Evolutionary conservation across 257 asterid species (phyloP).

Genomic region (Ilex asprella): DNA sequence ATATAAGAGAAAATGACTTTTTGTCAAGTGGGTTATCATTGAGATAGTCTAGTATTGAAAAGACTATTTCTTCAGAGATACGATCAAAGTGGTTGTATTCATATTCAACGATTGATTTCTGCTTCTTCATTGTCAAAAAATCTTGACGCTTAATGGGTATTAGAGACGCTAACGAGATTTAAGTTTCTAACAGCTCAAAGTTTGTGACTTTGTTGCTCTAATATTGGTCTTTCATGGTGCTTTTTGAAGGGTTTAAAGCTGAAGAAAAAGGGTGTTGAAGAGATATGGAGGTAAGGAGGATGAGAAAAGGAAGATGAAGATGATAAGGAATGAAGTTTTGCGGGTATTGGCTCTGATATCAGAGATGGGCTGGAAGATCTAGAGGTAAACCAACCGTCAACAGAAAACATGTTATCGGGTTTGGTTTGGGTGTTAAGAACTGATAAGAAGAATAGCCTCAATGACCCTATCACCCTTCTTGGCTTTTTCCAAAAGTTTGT

Average conservation of each 20-base stretch:
- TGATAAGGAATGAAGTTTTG: not conserved
- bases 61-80: slow-evolving; percentile 30
- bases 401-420: slow-evolving; percentile 28
- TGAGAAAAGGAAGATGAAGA: not conserved
- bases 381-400: slow-evolving; percentile 33
- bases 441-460: slow-evolving; percentile 20
- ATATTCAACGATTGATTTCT: slow-evolving; percentile 22
- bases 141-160: slow-evolving; percentile 7
- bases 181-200: not conserved
- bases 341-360: not conserved
- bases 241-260: not conserved
- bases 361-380: slow-evolving; percentile 10
- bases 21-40: slow-evolving; percentile 21
- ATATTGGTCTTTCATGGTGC: not conserved
- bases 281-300: not conserved
- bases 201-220: slow-evolving; percentile 12
- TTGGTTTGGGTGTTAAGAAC: slow-evolving; percentile 23
- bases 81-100: slow-evolving; percentile 29
- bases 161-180: not conserved
- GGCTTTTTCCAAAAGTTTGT: slow-evolving; percentile 9
- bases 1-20: slow-evolving; percentile 30
- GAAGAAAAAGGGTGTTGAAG: not conserved
- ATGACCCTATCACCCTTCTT: slow-evolving; percentile 31
- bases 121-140: slow-evolving; percentile 57
- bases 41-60: slow-evolving; percentile 28